Conservation (phyloP, 2,329 filamentous ascomycete species). For the Alternaria rosae region DNA sequence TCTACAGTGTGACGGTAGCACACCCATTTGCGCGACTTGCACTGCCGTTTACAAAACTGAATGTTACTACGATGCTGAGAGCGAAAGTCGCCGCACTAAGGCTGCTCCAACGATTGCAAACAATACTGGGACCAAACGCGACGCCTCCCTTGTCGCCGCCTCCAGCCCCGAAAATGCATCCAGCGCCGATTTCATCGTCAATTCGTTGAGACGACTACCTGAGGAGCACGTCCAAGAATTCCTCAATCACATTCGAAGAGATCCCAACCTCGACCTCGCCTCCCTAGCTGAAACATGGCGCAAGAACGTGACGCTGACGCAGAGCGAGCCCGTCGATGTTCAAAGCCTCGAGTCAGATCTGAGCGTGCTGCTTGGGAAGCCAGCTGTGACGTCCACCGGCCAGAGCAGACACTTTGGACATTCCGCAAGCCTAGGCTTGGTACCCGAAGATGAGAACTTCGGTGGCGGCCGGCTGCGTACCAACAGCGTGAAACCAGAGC, state of each 20-base stretch:
- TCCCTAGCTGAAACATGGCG: conserved; percentile 51
- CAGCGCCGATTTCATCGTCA: conserved; percentile 51
- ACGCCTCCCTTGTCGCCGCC: conserved; percentile 26
- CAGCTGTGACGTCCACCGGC: conserved; percentile 41
- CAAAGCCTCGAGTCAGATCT: conserved; percentile 47
- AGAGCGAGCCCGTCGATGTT: conserved; percentile 29
- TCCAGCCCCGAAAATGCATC: conserved; percentile 18
- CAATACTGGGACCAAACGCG: conserved; percentile 39
- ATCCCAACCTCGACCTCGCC: conserved; percentile 50
- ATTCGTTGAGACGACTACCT: conserved; percentile 54
- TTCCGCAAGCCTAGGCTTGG: conserved; percentile 48
- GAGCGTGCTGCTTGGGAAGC: conserved; percentile 49
- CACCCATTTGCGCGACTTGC: conserved; percentile 60
- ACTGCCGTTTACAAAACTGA: conserved; percentile 59
- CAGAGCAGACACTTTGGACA: conserved; percentile 49
- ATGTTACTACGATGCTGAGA: conserved; percentile 59
- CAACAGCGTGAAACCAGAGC: conserved; percentile 20
- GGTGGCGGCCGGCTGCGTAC: conserved; percentile 22
- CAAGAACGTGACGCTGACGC: conserved; percentile 48
- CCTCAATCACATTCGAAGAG: conserved; percentile 53
- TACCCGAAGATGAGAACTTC: conserved; percentile 46
- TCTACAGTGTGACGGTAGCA: conserved; percentile 58
- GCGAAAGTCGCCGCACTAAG: conserved; percentile 56
- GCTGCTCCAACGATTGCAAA: conserved; percentile 33
- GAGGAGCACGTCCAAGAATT: conserved; percentile 55